Evolutionary conservation across 2,329 filamentous ascomycete genomes (phyloP).

Genomic region (Colletotrichum noveboracense): DNA sequence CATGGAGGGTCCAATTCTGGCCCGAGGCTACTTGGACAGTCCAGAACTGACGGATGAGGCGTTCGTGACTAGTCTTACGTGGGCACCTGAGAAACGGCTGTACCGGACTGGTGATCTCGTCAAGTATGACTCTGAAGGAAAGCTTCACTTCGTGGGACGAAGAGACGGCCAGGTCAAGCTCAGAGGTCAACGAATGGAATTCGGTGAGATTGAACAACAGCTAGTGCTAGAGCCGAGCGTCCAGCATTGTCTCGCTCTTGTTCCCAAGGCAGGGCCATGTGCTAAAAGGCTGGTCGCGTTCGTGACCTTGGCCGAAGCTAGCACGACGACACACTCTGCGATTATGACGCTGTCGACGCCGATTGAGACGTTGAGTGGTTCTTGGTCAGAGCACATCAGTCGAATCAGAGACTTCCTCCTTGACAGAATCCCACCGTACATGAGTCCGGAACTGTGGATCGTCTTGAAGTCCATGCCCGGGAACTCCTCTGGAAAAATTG

Average conservation of each 20-base stretch:
- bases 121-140: conserved; percentile 76
- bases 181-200: conserved; percentile 78
- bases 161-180: conserved; percentile 84
- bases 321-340: too few relatives aligned
- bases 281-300: background rate
- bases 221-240: background rate
- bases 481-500: conserved; percentile 52
- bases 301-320: background rate
- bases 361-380: background rate
- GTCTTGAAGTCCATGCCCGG: conserved; percentile 47
- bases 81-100: conserved; percentile 63
- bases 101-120: conserved; percentile 87
- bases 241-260: background rate
- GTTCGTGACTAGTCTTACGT: conserved; percentile 70
- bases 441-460: conserved; percentile 52
- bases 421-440: conserved; percentile 44
- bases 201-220: conserved; percentile 71
- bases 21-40: conserved; percentile 70
- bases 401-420: background rate
- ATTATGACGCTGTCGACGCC: background rate
- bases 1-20: conserved; percentile 25
- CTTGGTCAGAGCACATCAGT: background rate
- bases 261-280: background rate
- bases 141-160: conserved; percentile 74
- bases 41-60: conserved; percentile 65